Percentiles rank a stretch among this genome's conserved stretches.
Conservation (phyloP, 139 green algal genomes). For the Edaphochlamys debaryana region DNA sequence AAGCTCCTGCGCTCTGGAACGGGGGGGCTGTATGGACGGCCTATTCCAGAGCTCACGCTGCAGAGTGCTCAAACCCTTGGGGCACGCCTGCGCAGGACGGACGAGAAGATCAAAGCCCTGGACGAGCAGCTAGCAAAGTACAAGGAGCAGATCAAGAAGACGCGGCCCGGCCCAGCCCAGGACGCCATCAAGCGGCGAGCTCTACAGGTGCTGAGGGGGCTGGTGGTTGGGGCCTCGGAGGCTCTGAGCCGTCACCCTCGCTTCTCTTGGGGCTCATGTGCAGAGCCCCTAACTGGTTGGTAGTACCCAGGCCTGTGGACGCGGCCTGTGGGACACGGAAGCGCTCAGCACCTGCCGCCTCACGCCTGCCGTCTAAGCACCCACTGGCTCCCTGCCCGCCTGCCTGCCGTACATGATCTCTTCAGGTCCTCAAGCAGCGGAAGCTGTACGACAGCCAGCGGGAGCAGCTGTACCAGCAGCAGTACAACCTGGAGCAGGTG, state of each 20-base stretch:
- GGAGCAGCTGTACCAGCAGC: conserved; percentile 95
- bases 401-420: too few relatives aligned
- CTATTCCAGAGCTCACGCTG: too few relatives aligned
- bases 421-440: conserved; percentile 95
- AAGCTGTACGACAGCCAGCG: conserved; percentile 94
- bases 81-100: conserved; percentile 85
- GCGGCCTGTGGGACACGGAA: too few relatives aligned
- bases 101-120: conserved; percentile 95
- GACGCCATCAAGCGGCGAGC: conserved; percentile 90
- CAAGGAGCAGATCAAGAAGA: conserved; percentile 88
- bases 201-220: conserved; percentile 68
- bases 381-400: too few relatives aligned
- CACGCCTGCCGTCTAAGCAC: too few relatives aligned
- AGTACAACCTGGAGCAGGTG: conserved; percentile 98
- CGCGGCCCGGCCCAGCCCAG: conserved; percentile 88
- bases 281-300: background rate
- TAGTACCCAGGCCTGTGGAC: too few relatives aligned
- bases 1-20: too few relatives aligned
- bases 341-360: too few relatives aligned
- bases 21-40: too few relatives aligned
- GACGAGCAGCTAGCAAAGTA: conserved; percentile 93
- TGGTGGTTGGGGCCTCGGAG: too few relatives aligned
- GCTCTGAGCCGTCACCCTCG: background rate
- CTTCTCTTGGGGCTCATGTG: background rate
- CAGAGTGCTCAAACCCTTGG: too few relatives aligned